Evolutionary conservation across 305 asterid genomes (phyloP).

Genomic region (Ajuga reptans): DNA sequence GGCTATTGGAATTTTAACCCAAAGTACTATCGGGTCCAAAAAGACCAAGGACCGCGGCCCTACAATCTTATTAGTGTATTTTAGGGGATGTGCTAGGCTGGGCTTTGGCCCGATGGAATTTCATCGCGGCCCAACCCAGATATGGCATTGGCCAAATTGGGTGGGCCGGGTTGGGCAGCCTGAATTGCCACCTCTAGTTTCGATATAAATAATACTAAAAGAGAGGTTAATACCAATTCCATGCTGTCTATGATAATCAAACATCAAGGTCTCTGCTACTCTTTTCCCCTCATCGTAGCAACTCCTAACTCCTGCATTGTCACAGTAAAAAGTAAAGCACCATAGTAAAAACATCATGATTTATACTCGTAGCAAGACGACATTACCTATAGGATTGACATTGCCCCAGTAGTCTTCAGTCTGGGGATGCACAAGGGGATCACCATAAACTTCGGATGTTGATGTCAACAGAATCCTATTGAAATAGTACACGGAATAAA

Average conservation of each 20-base stretch:
- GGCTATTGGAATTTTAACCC: no score
- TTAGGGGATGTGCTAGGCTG: no score
- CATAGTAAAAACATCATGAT: not conserved
- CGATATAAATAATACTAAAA: not conserved
- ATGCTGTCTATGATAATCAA: conserved; percentile 96
- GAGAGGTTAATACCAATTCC: conserved; percentile 57
- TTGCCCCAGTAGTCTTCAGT: conserved; percentile 98
- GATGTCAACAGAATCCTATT: conserved; percentile 87
- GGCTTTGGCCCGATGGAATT: no score
- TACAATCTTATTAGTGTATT: no score
- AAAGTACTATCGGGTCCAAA: no score
- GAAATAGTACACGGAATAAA: not conserved
- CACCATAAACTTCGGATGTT: conserved; percentile 97
- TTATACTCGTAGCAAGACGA: not conserved
- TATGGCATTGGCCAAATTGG: no score
- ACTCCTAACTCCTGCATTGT: conserved; percentile 82
- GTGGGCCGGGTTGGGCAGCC: no score
- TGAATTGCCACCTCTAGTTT: no score
- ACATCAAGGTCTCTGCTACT: conserved; percentile 98
- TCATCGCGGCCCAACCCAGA: no score
- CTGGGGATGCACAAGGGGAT: conserved; percentile 96
- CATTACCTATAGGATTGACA: conserved; percentile 91
- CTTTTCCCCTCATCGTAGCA: conserved; percentile 97
- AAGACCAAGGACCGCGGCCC: no score
- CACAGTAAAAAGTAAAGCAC: not conserved